A percentile compares a stretch with the other conserved stretches of the same genome.
phyloP scores from a whole-genome alignment of 1,284 basidiomycete species.

The Ceratobasidium sp. region DNA sequence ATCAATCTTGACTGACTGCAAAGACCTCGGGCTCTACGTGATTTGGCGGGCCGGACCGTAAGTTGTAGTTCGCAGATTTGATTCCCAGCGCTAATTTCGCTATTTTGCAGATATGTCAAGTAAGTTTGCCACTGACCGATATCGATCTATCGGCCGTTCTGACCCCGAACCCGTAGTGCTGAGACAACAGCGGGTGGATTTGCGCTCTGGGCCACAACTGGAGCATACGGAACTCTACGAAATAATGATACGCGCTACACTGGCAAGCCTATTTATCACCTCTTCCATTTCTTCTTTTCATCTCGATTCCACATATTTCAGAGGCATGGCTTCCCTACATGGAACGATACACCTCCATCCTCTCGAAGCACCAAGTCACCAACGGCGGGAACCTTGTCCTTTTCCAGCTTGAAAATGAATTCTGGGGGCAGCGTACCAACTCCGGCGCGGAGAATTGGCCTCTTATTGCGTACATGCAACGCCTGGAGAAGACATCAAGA shows the following conservation, averaged over 20 bases:
- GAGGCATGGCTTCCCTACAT: constrained; percentile 44
- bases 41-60: constrained; percentile 43
- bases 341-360: constrained; percentile 37
- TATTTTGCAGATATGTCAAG: constrained; percentile 22
- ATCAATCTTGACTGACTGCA: constrained; percentile 35
- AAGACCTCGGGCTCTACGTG: constrained; percentile 41
- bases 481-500: constrained; percentile 35
- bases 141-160: not conserved
- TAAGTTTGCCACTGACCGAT: not conserved
- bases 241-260: constrained; percentile 44
- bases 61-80: not conserved
- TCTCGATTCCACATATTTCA: not conserved
- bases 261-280: not conserved
- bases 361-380: constrained; percentile 41
- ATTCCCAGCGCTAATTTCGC: too few relatives aligned
- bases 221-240: constrained; percentile 41
- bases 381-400: constrained; percentile 42
- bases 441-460: constrained; percentile 42
- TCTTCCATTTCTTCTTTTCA: not conserved
- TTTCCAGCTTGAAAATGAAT: constrained; percentile 43
- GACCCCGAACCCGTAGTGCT: not conserved
- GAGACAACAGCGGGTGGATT: constrained; percentile 44
- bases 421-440: constrained; percentile 31
- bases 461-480: constrained; percentile 40
- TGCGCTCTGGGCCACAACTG: constrained; percentile 41